Evolutionary conservation across 1,284 basidiomycete genomes (phyloP).

Genomic region (Coniferiporia weirii): DNA sequence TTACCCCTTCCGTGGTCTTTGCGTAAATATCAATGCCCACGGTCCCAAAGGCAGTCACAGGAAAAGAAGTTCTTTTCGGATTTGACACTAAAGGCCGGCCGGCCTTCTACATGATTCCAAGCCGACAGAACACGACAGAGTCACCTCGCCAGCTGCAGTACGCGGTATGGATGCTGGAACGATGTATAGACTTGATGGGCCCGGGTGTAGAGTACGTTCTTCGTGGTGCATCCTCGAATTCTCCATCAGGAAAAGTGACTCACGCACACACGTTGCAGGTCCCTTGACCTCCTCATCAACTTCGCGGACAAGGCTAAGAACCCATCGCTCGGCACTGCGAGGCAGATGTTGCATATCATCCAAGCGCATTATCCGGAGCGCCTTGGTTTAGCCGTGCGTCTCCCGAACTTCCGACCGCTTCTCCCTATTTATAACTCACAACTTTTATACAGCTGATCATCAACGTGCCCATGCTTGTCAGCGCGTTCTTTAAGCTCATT

Average conservation of each 20-base stretch:
- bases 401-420: neutral
- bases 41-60: conserved; percentile 53
- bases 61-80: conserved; percentile 71
- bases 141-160: conserved; percentile 70
- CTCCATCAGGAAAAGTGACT: neutral
- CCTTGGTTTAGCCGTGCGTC: conserved; percentile 61
- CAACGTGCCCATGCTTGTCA: conserved; percentile 79
- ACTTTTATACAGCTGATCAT: conserved; percentile 46
- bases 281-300: conserved; percentile 74
- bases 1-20: conserved; percentile 17
- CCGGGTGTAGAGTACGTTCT: conserved; percentile 69
- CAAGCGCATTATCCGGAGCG: conserved; percentile 91
- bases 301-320: conserved; percentile 77
- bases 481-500: conserved; percentile 80
- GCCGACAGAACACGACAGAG: conserved; percentile 80
- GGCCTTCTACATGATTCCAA: conserved; percentile 75
- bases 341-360: conserved; percentile 66
- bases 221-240: neutral
- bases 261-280: conserved; percentile 32
- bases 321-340: conserved; percentile 60
- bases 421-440: neutral
- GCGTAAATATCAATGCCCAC: conserved; percentile 10
- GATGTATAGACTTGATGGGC: conserved; percentile 66
- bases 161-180: conserved; percentile 70
- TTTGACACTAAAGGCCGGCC: conserved; percentile 69